Percentiles rank a stretch among this genome's conserved stretches.
These are phyloP conservation scores for Blastocystis sp. DNA, from an alignment of 352 stramenopile species.

Conservation along the genomic window DNA sequence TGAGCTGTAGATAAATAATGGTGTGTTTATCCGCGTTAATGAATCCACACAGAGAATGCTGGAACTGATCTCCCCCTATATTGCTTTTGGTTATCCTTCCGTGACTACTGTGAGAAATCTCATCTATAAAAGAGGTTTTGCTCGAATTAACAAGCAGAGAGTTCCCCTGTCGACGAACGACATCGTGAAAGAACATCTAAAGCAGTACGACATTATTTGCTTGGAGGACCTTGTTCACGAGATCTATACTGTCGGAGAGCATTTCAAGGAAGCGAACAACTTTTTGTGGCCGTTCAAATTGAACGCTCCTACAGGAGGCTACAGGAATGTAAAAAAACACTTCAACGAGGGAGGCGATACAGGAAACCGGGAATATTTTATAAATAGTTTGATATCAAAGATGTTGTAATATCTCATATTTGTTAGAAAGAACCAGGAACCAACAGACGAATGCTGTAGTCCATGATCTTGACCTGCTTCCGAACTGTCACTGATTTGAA, in stretches of 20 bases:
- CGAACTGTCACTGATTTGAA: slow-evolving; percentile 1
- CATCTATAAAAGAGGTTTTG: slow-evolving; percentile 97
- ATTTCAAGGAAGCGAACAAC: slow-evolving; percentile 98
- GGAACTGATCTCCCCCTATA: slow-evolving; percentile 64
- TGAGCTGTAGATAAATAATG: slow-evolving; percentile 84
- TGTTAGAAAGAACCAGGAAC: slow-evolving; percentile 1
- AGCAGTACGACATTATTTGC: slow-evolving; percentile 90
- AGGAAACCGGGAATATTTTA: slow-evolving; percentile 81
- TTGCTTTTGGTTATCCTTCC: slow-evolving; percentile 87
- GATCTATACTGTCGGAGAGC: slow-evolving; percentile 91
- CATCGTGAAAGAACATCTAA: slow-evolving; percentile 89
- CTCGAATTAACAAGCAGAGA: slow-evolving; percentile 91
- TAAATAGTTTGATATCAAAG: slow-evolving; percentile 87
- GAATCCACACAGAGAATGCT: slow-evolving; percentile 98
- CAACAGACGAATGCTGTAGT: neutral
- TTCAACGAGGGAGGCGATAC: slow-evolving; percentile 84
- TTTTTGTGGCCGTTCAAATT: slow-evolving; percentile 99
- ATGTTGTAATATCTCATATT: slow-evolving; percentile 72
- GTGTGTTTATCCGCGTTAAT: slow-evolving; percentile 96
- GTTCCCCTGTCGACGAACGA: slow-evolving; percentile 92
- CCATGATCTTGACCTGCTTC: neutral
- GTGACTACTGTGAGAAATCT: slow-evolving; percentile 90
- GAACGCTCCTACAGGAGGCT: slow-evolving; percentile 85
- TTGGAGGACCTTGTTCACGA: slow-evolving; percentile 98
- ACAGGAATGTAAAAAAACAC: slow-evolving; percentile 86